A percentile compares a stretch with the other conserved stretches of the same genome.
Conservation (phyloP, 2,329 filamentous ascomycete genomes). For the Phoma sp. region DNA sequence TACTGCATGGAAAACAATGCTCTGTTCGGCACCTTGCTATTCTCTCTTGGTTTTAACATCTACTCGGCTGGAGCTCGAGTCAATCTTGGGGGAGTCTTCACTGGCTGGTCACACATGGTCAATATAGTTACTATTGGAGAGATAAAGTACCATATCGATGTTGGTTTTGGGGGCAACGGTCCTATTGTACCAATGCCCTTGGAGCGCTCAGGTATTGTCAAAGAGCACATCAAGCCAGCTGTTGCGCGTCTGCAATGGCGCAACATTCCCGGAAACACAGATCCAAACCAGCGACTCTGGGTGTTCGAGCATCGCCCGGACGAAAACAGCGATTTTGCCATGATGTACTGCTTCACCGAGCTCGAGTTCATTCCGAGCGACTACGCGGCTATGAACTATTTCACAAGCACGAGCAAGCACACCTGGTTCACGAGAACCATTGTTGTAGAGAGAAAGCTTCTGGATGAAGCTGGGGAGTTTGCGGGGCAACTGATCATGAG, state of each 20-base stretch:
- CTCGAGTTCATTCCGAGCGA: conserved; percentile 45
- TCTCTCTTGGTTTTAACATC: conserved; percentile 57
- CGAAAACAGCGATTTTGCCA: conserved; percentile 59
- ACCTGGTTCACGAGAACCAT: conserved; percentile 42
- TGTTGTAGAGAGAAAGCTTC: conserved; percentile 59
- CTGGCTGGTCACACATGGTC: conserved; percentile 53
- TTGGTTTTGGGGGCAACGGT: conserved; percentile 51
- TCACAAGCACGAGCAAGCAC: conserved; percentile 40
- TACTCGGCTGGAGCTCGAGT: conserved; percentile 51
- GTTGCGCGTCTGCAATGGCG: conserved; percentile 42
- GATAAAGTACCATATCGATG: conserved; percentile 49
- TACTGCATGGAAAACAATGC: conserved; percentile 68
- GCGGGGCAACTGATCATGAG: conserved; percentile 50
- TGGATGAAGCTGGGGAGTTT: conserved; percentile 43
- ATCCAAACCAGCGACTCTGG: conserved; percentile 51
- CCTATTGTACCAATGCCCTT: conserved; percentile 49
- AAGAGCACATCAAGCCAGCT: conserved; percentile 40
- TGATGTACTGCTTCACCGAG: conserved; percentile 68
- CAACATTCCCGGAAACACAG: conserved; percentile 41
- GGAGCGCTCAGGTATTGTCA: conserved; percentile 30
- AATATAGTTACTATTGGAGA: conserved; percentile 50
- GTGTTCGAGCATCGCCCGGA: conserved; percentile 48
- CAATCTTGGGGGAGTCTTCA: conserved; percentile 31
- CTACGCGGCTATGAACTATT: conserved; percentile 44
- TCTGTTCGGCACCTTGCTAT: conserved; percentile 59